Conservation (phyloP, 352 stramenopile genomes). For the Phytopythium helicoides region DNA sequence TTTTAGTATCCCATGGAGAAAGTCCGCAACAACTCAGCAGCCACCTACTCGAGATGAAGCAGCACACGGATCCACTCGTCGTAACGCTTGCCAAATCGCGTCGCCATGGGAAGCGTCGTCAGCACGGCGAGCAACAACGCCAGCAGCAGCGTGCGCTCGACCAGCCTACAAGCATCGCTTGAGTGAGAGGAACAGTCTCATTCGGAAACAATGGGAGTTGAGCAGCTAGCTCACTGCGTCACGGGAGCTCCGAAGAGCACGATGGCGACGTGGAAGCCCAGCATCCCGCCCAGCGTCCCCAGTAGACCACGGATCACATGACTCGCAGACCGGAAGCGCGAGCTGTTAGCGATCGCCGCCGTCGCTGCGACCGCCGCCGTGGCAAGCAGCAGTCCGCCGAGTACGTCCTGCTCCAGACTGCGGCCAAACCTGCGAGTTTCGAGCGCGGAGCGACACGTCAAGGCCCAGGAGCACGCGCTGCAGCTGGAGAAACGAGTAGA, state of each 20-base stretch:
- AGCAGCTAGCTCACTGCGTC: slow-evolving; percentile 38
- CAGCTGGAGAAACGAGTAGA: too few species aligned
- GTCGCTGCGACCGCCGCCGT: slow-evolving; percentile 24
- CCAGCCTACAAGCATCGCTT: too few species aligned
- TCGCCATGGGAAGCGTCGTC: slow-evolving; percentile 37
- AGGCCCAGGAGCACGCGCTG: too few species aligned
- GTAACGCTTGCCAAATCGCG: slow-evolving; percentile 32
- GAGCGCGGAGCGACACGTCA: too few species aligned
- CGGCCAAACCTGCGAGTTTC: slow-evolving; percentile 7
- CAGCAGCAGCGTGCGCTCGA: slow-evolving; percentile 59
- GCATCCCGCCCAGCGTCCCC: slow-evolving; percentile 34
- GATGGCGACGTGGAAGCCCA: slow-evolving; percentile 54
- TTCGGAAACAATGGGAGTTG: too few species aligned
- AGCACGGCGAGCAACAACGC: slow-evolving; percentile 52
- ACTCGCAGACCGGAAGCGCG: slow-evolving; percentile 21
- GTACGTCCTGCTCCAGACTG: slow-evolving; percentile 48
- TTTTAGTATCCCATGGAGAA: too few species aligned
- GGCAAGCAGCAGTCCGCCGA: slow-evolving; percentile 35
- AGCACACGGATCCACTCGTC: slow-evolving; percentile 53
- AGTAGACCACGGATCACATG: slow-evolving; percentile 18
- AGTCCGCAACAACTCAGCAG: too few species aligned
- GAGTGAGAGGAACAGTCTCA: too few species aligned
- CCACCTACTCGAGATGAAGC: slow-evolving; percentile 46
- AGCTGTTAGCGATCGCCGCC: slow-evolving; percentile 25
- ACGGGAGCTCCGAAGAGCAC: slow-evolving; percentile 77